A percentile compares a stretch with the other conserved stretches of the same genome.
phyloP scores from a whole-genome alignment of 768 basidiomycete species.

The Leccinum rimulosum region DNA sequence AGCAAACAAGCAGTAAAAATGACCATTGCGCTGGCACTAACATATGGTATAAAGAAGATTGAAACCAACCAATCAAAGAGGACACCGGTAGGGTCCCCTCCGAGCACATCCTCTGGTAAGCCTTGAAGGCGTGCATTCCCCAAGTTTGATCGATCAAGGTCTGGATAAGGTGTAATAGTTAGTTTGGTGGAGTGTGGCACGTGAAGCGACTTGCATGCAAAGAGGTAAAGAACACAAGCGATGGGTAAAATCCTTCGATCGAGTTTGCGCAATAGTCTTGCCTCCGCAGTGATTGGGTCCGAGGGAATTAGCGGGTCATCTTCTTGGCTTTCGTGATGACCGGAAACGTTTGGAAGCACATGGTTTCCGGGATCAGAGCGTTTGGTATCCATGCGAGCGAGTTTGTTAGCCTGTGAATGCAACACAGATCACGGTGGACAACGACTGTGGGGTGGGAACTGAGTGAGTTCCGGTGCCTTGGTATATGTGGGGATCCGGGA shows the following conservation, averaged over 20 bases:
- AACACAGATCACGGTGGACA: not conserved
- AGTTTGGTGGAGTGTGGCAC: not conserved
- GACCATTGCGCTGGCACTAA: conserved; percentile 28
- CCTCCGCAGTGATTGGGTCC: conserved; percentile 40
- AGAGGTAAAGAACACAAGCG: conserved; percentile 70
- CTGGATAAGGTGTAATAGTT: conserved; percentile 12
- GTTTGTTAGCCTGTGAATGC: not conserved
- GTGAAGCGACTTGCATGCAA: conserved; percentile 56
- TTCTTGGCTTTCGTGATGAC: conserved; percentile 8
- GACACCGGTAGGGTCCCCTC: conserved; percentile 63
- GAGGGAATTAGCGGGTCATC: conserved; percentile 20
- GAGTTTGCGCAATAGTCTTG: conserved; percentile 57
- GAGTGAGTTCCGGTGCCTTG: not conserved
- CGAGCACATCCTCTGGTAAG: conserved; percentile 59
- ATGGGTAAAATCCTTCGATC: conserved; percentile 69
- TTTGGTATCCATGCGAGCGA: conserved; percentile 18
- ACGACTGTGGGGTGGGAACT: not conserved
- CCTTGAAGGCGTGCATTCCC: conserved; percentile 80
- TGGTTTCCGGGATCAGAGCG: conserved; percentile 3
- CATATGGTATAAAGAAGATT: conserved; percentile 78
- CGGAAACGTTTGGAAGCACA: conserved; percentile 5
- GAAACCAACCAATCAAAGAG: conserved; percentile 81
- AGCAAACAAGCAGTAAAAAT: not conserved
- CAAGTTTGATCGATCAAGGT: conserved; percentile 74
- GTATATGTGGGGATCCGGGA: not conserved